Percentiles rank a stretch among this genome's conserved stretches.
These are phyloP conservation scores for Turnera subulata DNA, from an alignment of 345 rosid species.

Conservation along the genomic window DNA sequence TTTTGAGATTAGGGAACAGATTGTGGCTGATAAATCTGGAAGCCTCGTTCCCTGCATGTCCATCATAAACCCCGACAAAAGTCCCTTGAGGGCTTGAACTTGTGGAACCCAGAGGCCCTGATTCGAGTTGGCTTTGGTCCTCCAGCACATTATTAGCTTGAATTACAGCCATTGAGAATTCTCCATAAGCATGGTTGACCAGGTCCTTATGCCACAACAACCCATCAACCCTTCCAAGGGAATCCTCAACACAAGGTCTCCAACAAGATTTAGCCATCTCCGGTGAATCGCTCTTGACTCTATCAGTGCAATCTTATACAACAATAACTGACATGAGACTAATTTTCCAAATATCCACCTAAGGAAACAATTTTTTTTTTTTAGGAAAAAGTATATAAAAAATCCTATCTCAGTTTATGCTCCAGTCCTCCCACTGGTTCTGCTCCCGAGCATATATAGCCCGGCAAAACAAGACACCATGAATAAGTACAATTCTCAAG, in stretches of 20 bases:
- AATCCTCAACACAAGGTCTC: constrained; percentile 39
- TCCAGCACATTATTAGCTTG: constrained; percentile 73
- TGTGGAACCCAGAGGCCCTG: constrained; percentile 52
- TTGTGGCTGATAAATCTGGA: constrained; percentile 54
- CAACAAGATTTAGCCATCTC: constrained; percentile 64
- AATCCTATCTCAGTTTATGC: constrained; percentile 13
- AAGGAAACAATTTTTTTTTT: constrained; percentile 14
- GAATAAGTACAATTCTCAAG: constrained; percentile 20
- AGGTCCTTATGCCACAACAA: constrained; percentile 67
- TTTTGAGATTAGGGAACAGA: constrained; percentile 56
- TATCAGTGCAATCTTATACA: constrained; percentile 2
- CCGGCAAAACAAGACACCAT: constrained; percentile 21
- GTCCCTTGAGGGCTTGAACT: constrained; percentile 52
- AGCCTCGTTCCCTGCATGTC: constrained; percentile 82
- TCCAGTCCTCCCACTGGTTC: constrained; percentile 14
- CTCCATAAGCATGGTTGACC: constrained; percentile 61
- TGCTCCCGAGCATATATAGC: constrained; percentile 23
- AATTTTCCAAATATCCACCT: constrained; percentile 14
- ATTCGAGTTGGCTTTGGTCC: constrained; percentile 87
- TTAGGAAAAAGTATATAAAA: constrained; percentile 19
- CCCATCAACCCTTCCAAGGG: constrained; percentile 46
- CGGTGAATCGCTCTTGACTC: constrained; percentile 6
- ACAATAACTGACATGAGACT: not conserved
- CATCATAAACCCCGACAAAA: constrained; percentile 75
- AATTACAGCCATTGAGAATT: constrained; percentile 73